phyloP scores from a whole-genome alignment of 2,329 filamentous ascomycete genomes.

The Emericellopsis cladophorae region DNA sequence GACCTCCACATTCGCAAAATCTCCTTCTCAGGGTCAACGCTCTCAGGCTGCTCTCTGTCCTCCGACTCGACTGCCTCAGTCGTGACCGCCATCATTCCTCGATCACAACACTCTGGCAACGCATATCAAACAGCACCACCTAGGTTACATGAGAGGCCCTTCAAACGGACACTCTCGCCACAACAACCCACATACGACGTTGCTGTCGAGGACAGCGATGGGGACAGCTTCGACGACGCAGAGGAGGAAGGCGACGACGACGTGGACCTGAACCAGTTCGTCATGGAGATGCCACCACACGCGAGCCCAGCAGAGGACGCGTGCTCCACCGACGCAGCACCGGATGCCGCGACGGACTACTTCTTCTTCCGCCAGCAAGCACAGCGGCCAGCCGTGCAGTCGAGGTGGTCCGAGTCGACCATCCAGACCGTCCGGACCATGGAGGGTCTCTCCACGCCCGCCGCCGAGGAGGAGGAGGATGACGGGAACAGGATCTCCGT shows the following conservation, averaged over 20 bases:
- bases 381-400: constrained; percentile 4
- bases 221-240: not conserved
- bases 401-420: constrained; percentile 30
- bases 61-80: constrained; percentile 16
- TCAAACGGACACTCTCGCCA: not conserved
- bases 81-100: constrained; percentile 8
- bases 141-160: constrained; percentile 20
- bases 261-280: constrained; percentile 5
- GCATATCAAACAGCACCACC: constrained; percentile 13
- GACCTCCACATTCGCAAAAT: constrained; percentile 27
- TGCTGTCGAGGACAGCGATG: not conserved
- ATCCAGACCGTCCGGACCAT: constrained; percentile 17
- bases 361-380: constrained; percentile 13
- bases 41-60: constrained; percentile 21
- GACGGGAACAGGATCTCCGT: constrained; percentile 8
- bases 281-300: constrained; percentile 16
- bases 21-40: constrained; percentile 25
- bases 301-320: constrained; percentile 11
- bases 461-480: constrained; percentile 4
- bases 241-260: constrained; percentile 11
- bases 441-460: constrained; percentile 8
- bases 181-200: not conserved
- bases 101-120: constrained; percentile 18
- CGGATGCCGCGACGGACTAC: constrained; percentile 17
- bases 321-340: constrained; percentile 8